Conservation (phyloP, 805 yeast species). For the Torulaspora indica region DNA sequence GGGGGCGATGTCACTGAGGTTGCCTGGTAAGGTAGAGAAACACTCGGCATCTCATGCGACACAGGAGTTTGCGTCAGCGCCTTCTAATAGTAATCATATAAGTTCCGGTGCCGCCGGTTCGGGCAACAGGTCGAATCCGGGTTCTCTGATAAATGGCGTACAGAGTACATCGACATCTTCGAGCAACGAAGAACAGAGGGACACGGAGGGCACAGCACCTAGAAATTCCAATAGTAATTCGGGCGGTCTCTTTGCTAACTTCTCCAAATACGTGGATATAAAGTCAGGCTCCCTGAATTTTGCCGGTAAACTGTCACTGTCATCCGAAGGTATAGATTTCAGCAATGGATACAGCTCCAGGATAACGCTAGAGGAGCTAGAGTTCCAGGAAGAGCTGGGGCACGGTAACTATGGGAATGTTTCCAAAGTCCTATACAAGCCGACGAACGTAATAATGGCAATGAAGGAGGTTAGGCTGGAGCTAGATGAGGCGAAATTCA, state of each 20-base stretch:
- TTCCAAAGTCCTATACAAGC: slow-evolving; percentile 85
- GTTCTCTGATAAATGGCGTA: slow-evolving; percentile 28
- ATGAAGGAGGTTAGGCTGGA: slow-evolving; percentile 95
- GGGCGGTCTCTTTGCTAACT: slow-evolving; percentile 70
- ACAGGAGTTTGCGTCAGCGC: slow-evolving; percentile 31
- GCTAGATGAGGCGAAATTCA: slow-evolving; percentile 86
- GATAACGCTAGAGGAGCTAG: slow-evolving; percentile 78
- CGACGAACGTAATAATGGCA: slow-evolving; percentile 90
- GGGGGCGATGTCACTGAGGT: slow-evolving; percentile 35
- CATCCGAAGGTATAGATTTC: slow-evolving; percentile 88
- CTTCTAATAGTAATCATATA: slow-evolving; percentile 21
- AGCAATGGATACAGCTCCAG: slow-evolving; percentile 81
- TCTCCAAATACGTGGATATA: slow-evolving; percentile 83
- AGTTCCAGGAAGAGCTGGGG: slow-evolving; percentile 82
- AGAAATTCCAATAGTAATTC: slow-evolving; percentile 15
- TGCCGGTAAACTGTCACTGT: slow-evolving; percentile 88
- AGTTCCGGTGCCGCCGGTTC: slow-evolving; percentile 8
- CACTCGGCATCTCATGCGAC: slow-evolving; percentile 19
- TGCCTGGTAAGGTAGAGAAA: slow-evolving; percentile 17
- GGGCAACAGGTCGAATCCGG: slow-evolving; percentile 31
- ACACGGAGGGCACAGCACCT: slow-evolving; percentile 31
- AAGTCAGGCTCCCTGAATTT: slow-evolving; percentile 89
- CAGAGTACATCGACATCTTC: slow-evolving; percentile 36
- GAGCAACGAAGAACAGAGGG: slow-evolving; percentile 24
- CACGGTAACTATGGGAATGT: slow-evolving; percentile 97